Conservation (phyloP, 2,329 filamentous ascomycete species). For the Cryphonectria nitschkei region DNA sequence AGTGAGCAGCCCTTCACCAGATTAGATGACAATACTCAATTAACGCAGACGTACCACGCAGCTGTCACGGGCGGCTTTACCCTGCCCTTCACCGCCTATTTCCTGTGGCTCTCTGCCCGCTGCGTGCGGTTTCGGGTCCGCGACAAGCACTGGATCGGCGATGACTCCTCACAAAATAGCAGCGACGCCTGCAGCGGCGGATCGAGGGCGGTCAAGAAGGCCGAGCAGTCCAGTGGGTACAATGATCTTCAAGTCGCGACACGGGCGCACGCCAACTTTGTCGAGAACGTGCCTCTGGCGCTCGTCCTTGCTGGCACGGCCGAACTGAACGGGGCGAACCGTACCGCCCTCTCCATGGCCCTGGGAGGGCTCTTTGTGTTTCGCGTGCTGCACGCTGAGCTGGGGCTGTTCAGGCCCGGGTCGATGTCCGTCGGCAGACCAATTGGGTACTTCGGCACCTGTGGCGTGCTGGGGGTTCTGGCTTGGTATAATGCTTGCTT, state of each 20-base stretch:
- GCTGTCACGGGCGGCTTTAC: slow-evolving; percentile 39
- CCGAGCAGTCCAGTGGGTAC: slow-evolving; percentile 18
- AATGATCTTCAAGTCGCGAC: slow-evolving; percentile 35
- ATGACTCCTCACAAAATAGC: slow-evolving; percentile 21
- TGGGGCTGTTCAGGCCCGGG: slow-evolving; percentile 33
- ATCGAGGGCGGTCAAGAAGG: slow-evolving; percentile 23
- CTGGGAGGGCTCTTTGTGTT: slow-evolving; percentile 36
- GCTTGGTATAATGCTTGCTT: slow-evolving; percentile 38
- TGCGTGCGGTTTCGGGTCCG: slow-evolving; percentile 35
- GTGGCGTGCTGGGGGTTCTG: slow-evolving; percentile 34
- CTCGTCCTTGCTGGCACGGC: slow-evolving; percentile 37
- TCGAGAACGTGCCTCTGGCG: slow-evolving; percentile 40
- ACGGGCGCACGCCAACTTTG: slow-evolving; percentile 38
- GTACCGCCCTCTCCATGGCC: slow-evolving; percentile 32
- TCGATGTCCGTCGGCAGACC: slow-evolving; percentile 35
- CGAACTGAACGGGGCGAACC: slow-evolving; percentile 40
- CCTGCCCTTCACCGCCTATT: slow-evolving; percentile 40
- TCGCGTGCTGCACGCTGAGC: slow-evolving; percentile 36
- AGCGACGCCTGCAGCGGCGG: slow-evolving; percentile 28
- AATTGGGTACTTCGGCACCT: slow-evolving; percentile 37
- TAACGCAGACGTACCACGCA: slow-evolving; percentile 14
- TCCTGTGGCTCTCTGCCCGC: slow-evolving; percentile 36
- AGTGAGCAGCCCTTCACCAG: background rate
- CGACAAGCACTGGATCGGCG: slow-evolving; percentile 36
- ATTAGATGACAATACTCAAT: background rate